Evolutionary conservation across 225 moss, liverwort and hornwort genomes (phyloP).

Genomic region (Sphagnum tenellum): DNA sequence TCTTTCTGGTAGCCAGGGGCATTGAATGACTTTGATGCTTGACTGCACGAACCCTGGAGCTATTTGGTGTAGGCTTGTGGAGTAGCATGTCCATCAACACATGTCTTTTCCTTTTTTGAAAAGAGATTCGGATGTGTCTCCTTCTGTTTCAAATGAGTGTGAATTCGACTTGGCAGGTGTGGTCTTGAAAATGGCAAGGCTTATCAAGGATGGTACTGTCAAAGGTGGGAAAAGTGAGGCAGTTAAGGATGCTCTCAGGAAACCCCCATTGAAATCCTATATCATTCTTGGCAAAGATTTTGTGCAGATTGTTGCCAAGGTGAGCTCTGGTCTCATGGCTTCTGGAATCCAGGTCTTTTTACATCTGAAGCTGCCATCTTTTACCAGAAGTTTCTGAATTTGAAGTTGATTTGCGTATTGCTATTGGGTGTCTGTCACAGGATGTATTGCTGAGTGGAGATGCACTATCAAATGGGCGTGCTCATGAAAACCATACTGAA

Average conservation of each 20-base stretch:
- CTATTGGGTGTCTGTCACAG: conserved; percentile 17
- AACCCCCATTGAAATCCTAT: conserved; percentile 48
- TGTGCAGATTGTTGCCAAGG: conserved; percentile 86
- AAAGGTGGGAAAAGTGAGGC: conserved; percentile 44
- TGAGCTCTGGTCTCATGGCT: conserved; percentile 6
- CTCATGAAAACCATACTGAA: conserved; percentile 63
- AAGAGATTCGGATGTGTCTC: too few relatives aligned
- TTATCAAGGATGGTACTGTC: conserved; percentile 40
- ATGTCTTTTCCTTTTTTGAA: too few relatives aligned
- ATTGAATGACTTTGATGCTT: too few relatives aligned
- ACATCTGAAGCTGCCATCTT: too few relatives aligned
- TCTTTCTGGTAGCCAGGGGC: too few relatives aligned
- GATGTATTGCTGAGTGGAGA: conserved; percentile 64
- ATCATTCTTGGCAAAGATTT: conserved; percentile 70
- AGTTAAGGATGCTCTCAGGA: conserved; percentile 53
- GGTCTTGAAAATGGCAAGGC: conserved; percentile 72
- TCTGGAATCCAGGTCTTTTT: too few relatives aligned
- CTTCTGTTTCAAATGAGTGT: too few relatives aligned
- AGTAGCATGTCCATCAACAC: too few relatives aligned
- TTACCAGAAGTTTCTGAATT: too few relatives aligned
- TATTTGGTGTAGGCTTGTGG: too few relatives aligned
- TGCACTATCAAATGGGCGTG: conserved; percentile 34
- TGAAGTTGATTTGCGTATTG: too few relatives aligned
- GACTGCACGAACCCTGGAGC: too few relatives aligned
- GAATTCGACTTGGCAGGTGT: conserved; percentile 29